phyloP scores from a whole-genome alignment of 1,139 yeast species.

The Kodamaea alishanica region DNA sequence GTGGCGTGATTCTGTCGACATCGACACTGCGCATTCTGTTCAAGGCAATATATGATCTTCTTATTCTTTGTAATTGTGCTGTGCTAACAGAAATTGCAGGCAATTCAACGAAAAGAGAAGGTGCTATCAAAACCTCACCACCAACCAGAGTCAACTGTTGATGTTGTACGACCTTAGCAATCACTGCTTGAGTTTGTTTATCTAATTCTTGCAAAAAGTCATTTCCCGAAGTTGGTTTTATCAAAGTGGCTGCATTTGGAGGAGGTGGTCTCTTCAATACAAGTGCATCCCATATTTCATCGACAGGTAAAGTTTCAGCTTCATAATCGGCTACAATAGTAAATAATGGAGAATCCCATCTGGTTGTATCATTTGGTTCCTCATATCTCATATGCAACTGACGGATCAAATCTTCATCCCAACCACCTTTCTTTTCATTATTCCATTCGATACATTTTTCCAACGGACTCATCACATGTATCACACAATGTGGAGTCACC shows the following conservation, averaged over 20 bases:
- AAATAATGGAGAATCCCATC: conserved; percentile 95
- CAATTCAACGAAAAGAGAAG: conserved; percentile 48
- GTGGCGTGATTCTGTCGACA: conserved; percentile 57
- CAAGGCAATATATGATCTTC: conserved; percentile 76
- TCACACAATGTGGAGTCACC: conserved; percentile 77
- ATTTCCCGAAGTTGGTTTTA: conserved; percentile 68
- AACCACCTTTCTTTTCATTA: conserved; percentile 26
- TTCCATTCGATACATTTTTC: conserved; percentile 67
- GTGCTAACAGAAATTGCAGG: conserved; percentile 64
- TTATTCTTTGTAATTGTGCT: conserved; percentile 77
- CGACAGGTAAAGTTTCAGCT: conserved; percentile 51
- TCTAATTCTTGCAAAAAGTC: conserved; percentile 81
- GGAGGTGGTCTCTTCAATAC: conserved; percentile 60
- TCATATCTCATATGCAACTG: conserved; percentile 84
- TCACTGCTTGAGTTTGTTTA: conserved; percentile 61
- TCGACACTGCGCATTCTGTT: conserved; percentile 78
- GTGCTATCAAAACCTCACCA: conserved; percentile 39
- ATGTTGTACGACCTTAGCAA: conserved; percentile 54
- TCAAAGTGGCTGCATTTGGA: conserved; percentile 74
- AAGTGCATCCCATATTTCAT: conserved; percentile 69
- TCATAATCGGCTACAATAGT: conserved; percentile 59
- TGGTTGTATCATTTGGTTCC: conserved; percentile 79
- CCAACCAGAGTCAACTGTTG: conserved; percentile 59
- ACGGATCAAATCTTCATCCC: conserved; percentile 67
- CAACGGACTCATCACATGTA: conserved; percentile 70